Conservation (phyloP, 75 land plant genomes). For the Sequoiadendron giganteum region DNA sequence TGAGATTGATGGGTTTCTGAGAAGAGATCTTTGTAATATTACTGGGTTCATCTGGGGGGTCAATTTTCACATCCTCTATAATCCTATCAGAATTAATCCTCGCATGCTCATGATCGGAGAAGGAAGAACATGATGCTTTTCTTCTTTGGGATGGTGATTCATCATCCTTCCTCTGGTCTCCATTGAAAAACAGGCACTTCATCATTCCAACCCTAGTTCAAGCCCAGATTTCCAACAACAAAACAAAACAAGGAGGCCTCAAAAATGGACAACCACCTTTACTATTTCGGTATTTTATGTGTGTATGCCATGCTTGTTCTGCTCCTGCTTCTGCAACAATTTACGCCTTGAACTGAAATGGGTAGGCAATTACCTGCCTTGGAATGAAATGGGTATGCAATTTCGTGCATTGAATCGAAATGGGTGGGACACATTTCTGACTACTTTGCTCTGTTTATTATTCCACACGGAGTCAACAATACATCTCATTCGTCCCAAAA, state of each 20-base stretch:
- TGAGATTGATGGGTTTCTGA: conserved; percentile 27
- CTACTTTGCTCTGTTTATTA: background rate
- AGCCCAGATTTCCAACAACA: background rate
- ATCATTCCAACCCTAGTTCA: conserved; percentile 1
- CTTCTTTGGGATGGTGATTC: background rate
- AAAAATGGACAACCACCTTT: background rate
- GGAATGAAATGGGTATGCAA: background rate
- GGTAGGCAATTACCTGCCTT: background rate
- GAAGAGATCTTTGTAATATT: background rate
- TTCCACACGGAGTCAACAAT: background rate
- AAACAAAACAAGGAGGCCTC: background rate
- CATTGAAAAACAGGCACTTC: conserved; percentile 3
- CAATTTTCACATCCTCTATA: background rate
- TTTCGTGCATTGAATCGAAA: background rate
- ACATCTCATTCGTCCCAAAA: background rate
- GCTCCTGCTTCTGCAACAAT: background rate
- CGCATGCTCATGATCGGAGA: background rate
- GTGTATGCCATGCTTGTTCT: background rate
- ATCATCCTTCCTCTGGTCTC: background rate
- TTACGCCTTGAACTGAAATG: background rate
- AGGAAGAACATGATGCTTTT: background rate
- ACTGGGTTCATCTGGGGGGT: background rate
- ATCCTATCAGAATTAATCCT: background rate
- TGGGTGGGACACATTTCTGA: background rate
- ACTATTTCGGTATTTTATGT: background rate